These are phyloP conservation scores for Dothistroma septosporum DNA, from an alignment of 2,329 filamentous ascomycete species.

Conservation along the genomic window DNA sequence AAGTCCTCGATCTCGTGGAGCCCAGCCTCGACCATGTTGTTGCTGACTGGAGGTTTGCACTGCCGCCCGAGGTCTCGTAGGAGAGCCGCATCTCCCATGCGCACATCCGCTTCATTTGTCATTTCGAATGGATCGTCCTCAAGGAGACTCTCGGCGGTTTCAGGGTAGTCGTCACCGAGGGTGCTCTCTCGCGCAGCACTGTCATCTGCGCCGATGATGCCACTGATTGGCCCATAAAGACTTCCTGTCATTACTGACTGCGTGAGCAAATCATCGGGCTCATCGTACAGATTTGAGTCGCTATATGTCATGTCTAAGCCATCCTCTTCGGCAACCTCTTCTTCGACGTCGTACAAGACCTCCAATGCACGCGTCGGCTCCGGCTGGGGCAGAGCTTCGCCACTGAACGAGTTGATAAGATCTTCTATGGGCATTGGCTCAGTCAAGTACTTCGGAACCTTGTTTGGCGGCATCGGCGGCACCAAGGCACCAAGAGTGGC, in stretches of 20 bases:
- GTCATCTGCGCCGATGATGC: conserved; percentile 26
- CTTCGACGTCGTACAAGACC: conserved; percentile 39
- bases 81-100: conserved; percentile 32
- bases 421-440: conserved; percentile 81
- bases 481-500: conserved; percentile 72
- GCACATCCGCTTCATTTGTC: conserved; percentile 28
- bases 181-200: conserved; percentile 21
- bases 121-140: conserved; percentile 39
- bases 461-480: conserved; percentile 78
- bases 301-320: conserved; percentile 33
- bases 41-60: conserved; percentile 18
- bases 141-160: conserved; percentile 36
- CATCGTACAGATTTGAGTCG: conserved; percentile 18
- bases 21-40: conserved; percentile 26
- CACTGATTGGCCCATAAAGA: conserved; percentile 34
- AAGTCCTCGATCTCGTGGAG: conserved; percentile 32
- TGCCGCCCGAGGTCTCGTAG: conserved; percentile 32
- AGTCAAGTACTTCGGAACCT: conserved; percentile 79
- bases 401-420: conserved; percentile 83
- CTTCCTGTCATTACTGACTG: conserved; percentile 33
- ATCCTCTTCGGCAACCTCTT: conserved; percentile 26
- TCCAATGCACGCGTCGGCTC: conserved; percentile 54
- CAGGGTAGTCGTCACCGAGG: conserved; percentile 20
- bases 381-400: conserved; percentile 67
- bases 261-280: conserved; percentile 39